Conservation (phyloP, 2,329 filamentous ascomycete species). For the Calonectria pauciramosa region DNA sequence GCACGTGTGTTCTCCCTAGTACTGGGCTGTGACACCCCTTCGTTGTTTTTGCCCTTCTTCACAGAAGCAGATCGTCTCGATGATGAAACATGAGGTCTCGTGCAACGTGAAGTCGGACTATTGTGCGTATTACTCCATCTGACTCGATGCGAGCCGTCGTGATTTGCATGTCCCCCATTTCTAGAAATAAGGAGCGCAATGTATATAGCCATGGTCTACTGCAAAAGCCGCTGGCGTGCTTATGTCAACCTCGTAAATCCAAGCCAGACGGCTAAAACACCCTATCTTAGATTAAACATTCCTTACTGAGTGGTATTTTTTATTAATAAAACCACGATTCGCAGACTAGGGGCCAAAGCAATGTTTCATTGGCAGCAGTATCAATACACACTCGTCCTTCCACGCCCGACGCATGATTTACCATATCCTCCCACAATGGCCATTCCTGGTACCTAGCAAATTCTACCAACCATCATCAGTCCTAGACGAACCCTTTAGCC, state of each 20-base stretch:
- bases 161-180: neutral
- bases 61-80: neutral
- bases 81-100: neutral
- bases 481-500: constrained; percentile 72
- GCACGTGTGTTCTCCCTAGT: neutral
- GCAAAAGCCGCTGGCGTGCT: no score
- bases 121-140: neutral
- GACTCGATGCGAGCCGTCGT: neutral
- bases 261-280: neutral
- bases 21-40: neutral
- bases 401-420: neutral
- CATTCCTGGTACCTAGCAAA: neutral
- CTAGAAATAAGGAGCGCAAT: neutral
- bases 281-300: neutral
- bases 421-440: no score
- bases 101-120: neutral
- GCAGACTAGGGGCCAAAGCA: neutral
- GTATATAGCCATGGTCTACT: neutral
- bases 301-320: neutral
- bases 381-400: neutral
- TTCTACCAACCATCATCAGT: neutral
- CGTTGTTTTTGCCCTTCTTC: neutral
- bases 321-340: neutral
- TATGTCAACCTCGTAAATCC: neutral
- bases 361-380: neutral